A percentile compares a stretch with the other conserved stretches of the same genome.
These are phyloP conservation scores for Stagonosporopsis vannaccii DNA, from an alignment of 2,329 filamentous ascomycete species.

Conservation along the genomic window DNA sequence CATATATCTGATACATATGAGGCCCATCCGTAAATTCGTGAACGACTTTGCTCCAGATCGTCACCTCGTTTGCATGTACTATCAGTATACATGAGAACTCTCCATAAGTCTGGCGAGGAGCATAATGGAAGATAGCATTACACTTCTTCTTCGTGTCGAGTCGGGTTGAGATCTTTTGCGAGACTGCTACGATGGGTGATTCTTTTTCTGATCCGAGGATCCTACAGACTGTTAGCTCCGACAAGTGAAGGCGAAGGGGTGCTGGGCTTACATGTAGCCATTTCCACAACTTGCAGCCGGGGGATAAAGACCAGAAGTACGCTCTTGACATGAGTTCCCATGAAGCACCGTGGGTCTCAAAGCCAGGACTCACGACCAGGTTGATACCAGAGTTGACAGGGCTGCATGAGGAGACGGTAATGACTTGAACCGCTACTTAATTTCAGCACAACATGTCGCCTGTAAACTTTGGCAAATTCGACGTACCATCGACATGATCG, in stretches of 20 bases:
- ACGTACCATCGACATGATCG: conserved; percentile 1
- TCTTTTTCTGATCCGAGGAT: neutral
- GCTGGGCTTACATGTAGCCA: too few species aligned
- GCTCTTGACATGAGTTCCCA: too few species aligned
- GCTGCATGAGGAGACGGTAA: too few species aligned
- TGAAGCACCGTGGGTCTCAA: too few species aligned
- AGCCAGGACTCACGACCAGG: too few species aligned
- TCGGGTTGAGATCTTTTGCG: neutral
- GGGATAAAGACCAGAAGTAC: too few species aligned
- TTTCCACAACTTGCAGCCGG: too few species aligned
- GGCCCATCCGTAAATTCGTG: neutral
- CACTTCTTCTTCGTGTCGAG: neutral
- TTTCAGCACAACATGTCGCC: too few species aligned
- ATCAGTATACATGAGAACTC: neutral
- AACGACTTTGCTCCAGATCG: neutral
- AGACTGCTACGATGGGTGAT: neutral
- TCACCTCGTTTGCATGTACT: neutral
- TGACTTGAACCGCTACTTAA: too few species aligned
- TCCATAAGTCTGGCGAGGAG: neutral
- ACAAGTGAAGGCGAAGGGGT: too few species aligned
- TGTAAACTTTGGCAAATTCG: too few species aligned
- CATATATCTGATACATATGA: neutral
- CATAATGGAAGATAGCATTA: neutral
- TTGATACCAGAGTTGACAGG: too few species aligned
- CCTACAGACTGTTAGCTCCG: neutral